Conservation (phyloP, 257 asterid species). For the Nicotiana tabacum region DNA sequence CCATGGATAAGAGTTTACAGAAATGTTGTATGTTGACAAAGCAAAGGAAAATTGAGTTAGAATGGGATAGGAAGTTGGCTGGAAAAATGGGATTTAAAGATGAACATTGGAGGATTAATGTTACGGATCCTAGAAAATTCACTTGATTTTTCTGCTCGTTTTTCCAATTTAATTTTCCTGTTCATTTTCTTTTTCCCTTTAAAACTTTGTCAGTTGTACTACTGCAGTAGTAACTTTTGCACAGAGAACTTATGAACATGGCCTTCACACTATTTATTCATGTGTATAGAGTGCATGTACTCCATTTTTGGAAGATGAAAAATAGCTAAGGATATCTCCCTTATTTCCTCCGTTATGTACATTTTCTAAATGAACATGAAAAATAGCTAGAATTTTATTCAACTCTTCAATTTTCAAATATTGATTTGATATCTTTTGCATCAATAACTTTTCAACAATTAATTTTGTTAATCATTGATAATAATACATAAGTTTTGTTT, state of each 20-base stretch:
- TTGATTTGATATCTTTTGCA: no score
- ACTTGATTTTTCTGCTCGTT: not conserved
- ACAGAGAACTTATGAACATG: slow-evolving; percentile 1
- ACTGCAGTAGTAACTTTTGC: not conserved
- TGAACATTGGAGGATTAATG: slow-evolving; percentile 34
- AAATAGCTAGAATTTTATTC: no score
- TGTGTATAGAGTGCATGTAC: not conserved
- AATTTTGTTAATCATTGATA: no score
- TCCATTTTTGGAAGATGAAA: not conserved
- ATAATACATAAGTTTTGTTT: no score
- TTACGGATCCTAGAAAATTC: slow-evolving; percentile 34
- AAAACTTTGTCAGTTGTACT: not conserved
- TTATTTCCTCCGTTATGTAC: no score
- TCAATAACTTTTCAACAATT: no score
- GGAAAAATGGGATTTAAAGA: slow-evolving; percentile 18
- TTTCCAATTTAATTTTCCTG: not conserved
- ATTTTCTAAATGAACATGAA: no score
- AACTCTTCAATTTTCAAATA: no score
- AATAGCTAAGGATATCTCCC: not conserved
- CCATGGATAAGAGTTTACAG: slow-evolving; percentile 31
- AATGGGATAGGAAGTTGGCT: slow-evolving; percentile 29
- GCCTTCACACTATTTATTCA: not conserved
- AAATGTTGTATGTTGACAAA: slow-evolving; percentile 24
- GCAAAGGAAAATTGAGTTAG: slow-evolving; percentile 22
- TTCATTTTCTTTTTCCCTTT: not conserved